phyloP scores from a whole-genome alignment of 2,329 filamentous ascomycete genomes.

The Trichoderma lentiforme region DNA sequence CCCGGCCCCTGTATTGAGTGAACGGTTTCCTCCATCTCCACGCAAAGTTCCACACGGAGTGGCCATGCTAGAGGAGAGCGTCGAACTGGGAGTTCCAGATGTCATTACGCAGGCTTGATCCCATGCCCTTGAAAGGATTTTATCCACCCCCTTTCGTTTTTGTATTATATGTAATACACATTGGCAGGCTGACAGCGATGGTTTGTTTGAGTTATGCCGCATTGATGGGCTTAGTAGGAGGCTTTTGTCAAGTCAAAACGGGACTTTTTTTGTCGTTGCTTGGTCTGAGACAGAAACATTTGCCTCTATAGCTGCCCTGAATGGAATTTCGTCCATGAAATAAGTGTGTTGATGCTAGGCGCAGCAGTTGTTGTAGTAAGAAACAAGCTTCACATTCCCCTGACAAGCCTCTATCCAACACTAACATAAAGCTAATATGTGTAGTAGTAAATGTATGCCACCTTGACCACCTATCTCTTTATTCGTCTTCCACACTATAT shows the following conservation, averaged over 20 bases:
- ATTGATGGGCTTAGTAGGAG: neutral
- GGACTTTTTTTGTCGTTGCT: neutral
- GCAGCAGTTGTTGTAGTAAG: neutral
- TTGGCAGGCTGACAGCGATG: neutral
- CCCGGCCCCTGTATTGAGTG: neutral
- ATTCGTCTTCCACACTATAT: too few species aligned
- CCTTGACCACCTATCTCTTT: too few species aligned
- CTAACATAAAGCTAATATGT: too few species aligned
- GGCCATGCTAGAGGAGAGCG: constrained; percentile 55
- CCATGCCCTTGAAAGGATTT: neutral
- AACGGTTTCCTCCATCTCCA: constrained; percentile 26
- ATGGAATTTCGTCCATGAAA: neutral
- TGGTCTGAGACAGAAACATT: neutral
- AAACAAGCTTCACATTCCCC: too few species aligned
- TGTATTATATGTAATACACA: neutral
- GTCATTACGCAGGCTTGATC: constrained; percentile 31
- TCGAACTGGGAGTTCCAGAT: constrained; percentile 46
- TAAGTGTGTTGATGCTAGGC: neutral
- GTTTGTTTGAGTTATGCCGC: constrained; percentile 3
- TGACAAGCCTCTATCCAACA: too few species aligned
- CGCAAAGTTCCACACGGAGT: constrained; percentile 51
- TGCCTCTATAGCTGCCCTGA: neutral
- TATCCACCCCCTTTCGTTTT: neutral
- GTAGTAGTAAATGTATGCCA: too few species aligned
- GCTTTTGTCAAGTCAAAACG: neutral